Conservation (phyloP, 2,329 filamentous ascomycete species). For the Endoconidiophora polonica region DNA sequence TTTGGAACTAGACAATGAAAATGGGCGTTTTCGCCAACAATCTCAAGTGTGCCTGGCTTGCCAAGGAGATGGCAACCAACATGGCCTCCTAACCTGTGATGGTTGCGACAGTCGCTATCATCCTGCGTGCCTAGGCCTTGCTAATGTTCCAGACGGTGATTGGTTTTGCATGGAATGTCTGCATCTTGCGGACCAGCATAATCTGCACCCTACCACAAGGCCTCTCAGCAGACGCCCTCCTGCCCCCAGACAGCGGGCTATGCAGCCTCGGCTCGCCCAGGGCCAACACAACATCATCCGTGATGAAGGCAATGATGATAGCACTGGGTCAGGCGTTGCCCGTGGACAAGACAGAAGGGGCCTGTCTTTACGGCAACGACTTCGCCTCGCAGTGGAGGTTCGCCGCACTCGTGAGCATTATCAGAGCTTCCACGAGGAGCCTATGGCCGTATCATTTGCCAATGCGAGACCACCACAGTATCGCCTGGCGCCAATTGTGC, state of each 20-base stretch:
- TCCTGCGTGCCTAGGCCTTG: constrained; percentile 76
- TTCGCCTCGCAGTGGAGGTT: no score
- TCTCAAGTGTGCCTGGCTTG: constrained; percentile 77
- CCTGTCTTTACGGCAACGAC: no score
- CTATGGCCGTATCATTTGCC: no score
- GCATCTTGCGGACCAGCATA: constrained; percentile 21
- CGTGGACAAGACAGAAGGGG: no score
- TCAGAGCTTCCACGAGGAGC: no score
- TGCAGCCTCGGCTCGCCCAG: constrained; percentile 17
- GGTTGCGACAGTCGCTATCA: constrained; percentile 82
- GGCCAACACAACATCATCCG: constrained; percentile 20
- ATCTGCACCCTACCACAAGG: constrained; percentile 19
- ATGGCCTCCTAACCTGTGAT: constrained; percentile 74
- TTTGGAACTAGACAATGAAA: constrained; percentile 40
- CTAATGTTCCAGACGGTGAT: constrained; percentile 54
- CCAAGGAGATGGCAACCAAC: constrained; percentile 50
- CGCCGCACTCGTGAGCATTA: no score
- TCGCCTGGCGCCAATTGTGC: background rate
- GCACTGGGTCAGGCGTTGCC: background rate
- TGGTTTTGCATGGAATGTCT: constrained; percentile 88
- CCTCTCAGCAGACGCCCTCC: constrained; percentile 17
- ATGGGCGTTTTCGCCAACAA: no score
- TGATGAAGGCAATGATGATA: constrained; percentile 30
- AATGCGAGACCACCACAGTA: background rate
- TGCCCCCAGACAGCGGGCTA: constrained; percentile 21